Evolutionary conservation across 805 yeast genomes (phyloP), one percentile per base, ranked within the genome.

Genomic region (Zygoascus flipseniorum): DNA sequence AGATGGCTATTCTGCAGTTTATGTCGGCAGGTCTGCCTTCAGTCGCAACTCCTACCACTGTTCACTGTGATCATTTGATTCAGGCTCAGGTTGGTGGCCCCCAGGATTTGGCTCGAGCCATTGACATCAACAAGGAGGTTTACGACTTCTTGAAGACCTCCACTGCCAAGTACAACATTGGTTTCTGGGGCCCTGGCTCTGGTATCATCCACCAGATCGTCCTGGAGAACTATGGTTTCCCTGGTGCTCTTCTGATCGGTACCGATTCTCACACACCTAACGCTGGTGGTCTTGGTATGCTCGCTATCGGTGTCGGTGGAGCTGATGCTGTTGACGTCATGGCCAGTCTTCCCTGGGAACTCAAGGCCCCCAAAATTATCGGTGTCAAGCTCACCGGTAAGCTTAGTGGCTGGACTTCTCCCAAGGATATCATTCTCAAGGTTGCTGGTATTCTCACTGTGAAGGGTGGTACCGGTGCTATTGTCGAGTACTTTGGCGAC

Each of bases 261-360:
- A 90, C 97, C 53, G 97, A 90, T 75, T 88, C 96, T 32, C 97
- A 90, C 75, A 90, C 97, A 63, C 97, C 97, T 57, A 90, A 90
- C 72, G 97, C 97, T 56, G 97, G 97, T 79, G 97, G 97, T 75
- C 80, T 90, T 67, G 97, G 97, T 76, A 95, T 88, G 76, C 81
- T 90, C 66, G 97, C 97, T 61, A 92, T 92, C 63, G 98, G 97
- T 81, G 97, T 90, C 62, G 98, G 97, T 79, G 98, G 97, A 80
- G 98, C 98, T 61, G 98, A 90, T 72, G 97, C 97, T 58, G 97
- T 90, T 62, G 97, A 90, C 71, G 97, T 89, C 56, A 81, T 92
- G 83, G 87, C 97, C 57, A 85, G 86, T 66, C 79, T 88, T 60
- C 85, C 98, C 54, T 90, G 97, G 97, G 98, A 90, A 76, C 82